Base-by-base conservation (phyloP, 768 basidiomycete species). In the Mycena capillaripes region DNA sequence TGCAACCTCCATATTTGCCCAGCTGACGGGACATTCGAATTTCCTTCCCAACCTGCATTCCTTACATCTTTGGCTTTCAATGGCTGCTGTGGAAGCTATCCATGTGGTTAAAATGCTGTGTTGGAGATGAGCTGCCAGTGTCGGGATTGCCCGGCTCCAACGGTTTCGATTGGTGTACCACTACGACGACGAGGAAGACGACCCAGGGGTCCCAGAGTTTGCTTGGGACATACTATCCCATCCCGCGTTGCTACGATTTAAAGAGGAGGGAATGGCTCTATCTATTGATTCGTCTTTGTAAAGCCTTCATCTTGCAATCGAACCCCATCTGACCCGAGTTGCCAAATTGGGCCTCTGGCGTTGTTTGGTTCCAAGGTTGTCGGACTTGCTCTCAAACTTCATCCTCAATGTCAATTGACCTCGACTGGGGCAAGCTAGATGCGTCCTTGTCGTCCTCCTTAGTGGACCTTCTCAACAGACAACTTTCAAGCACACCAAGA, bases 391-490 rank as follows among this genome's bases (percentile, higher is more conserved):
- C n/a, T 62, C 23, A 40, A 44, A 17, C 25, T 12, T 16, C 44
- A 23, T 17, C 32, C 25, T n/a, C 58, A 62, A 98, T 98, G 97
- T 97, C 97, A 21, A 90, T 99, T 83, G 97, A 99, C 85, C 85
- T 99, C 65, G 95, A 97, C 85, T 99, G 97, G 97, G 82, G 85
- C 75, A 91, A 92, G 75, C 90, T 99, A 72, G 92, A 96, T 82
- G 81, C 87, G 25, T 88, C 91, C 2, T 88, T 98, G 14, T 88
- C 96, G 10, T 84, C 85, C 21, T 87, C 87, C 34, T 87, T 97
- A 69, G 88, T 97, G 68, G 86, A 89, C 44, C 78, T 92, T 56
- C 91, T 99, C 77, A 97, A 98, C 84, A 84, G 85, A 69, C 93
- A 95, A 68, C 92, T 99, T 27, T 78, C 87, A 8, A 87, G 83